Conservation (phyloP, 2,329 filamentous ascomycete species). For the Dactylellina haptotyla region DNA sequence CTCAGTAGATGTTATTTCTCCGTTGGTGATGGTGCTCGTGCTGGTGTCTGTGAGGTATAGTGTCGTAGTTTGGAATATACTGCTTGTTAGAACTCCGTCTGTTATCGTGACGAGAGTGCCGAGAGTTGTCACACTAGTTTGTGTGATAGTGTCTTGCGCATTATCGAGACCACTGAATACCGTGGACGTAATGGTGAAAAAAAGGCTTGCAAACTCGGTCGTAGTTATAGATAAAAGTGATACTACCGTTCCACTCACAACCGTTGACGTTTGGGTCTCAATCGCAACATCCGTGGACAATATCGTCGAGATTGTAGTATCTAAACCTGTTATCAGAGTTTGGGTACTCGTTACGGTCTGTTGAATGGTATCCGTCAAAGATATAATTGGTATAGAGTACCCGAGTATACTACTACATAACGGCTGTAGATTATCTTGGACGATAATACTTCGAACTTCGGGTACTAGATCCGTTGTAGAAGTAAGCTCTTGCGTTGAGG, state of each 20-base stretch:
- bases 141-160: neutral
- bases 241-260: neutral
- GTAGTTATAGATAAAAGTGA: neutral
- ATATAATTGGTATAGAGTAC: neutral
- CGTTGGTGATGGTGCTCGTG: neutral
- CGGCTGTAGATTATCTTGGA: neutral
- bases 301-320: neutral
- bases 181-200: constrained; percentile 6
- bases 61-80: neutral
- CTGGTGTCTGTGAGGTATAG: neutral
- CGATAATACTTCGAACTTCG: constrained; percentile 3
- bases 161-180: neutral
- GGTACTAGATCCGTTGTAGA: too few species aligned
- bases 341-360: neutral
- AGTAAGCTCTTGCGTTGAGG: neutral
- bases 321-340: neutral
- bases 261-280: neutral
- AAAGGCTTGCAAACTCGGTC: neutral
- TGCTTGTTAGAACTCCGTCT: neutral
- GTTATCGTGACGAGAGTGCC: neutral
- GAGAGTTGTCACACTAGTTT: neutral
- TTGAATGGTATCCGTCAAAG: neutral
- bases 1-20: neutral
- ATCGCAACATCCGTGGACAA: neutral
- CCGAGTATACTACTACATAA: constrained; percentile 1